Evolutionary conservation across 139 green algal genomes (phyloP).

Genomic region (Chlorella vulgaris): DNA sequence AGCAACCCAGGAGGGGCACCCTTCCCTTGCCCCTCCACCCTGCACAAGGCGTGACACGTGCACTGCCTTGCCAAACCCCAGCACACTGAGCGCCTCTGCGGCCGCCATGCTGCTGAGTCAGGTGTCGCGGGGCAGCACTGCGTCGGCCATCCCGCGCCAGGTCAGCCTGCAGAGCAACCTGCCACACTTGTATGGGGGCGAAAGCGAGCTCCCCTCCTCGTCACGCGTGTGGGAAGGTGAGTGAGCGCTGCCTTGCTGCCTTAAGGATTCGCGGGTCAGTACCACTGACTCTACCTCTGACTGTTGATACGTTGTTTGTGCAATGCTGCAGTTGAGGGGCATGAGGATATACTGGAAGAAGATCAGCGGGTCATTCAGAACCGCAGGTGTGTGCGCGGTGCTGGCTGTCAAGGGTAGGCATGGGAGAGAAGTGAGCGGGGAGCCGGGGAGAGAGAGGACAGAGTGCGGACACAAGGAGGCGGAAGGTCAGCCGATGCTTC

Average conservation of each 20-base stretch:
- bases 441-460: not conserved
- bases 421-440: not conserved
- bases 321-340: not conserved
- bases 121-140: not conserved
- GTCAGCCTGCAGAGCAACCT: constrained; percentile 1
- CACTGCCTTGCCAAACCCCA: not conserved
- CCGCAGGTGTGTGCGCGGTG: not conserved
- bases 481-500: no score
- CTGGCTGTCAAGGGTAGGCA: not conserved
- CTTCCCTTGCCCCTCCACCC: not conserved
- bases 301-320: not conserved
- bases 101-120: not conserved
- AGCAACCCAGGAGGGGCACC: no score
- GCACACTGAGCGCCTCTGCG: no score
- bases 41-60: not conserved
- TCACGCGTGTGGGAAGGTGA: not conserved
- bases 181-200: not conserved
- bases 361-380: not conserved
- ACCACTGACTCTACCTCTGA: not conserved
- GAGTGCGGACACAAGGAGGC: no score
- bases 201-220: not conserved
- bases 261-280: no score
- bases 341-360: constrained; percentile 6
- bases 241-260: no score
- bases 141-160: constrained; percentile 25